phyloP scores from a whole-genome alignment of 2,329 filamentous ascomycete species.

The Pseudomassariella vexata region DNA sequence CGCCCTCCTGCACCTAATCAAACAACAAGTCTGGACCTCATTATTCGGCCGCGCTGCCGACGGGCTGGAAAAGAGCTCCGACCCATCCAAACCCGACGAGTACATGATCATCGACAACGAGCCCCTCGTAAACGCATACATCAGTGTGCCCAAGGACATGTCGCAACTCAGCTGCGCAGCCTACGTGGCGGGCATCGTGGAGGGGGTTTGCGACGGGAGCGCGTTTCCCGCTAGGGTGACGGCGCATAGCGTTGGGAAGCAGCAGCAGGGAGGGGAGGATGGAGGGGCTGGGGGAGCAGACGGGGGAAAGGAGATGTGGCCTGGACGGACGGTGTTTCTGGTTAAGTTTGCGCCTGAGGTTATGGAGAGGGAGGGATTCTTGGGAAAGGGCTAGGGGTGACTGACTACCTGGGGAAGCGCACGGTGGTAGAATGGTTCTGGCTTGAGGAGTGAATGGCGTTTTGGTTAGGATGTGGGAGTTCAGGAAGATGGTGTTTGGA shows the following conservation, averaged over 20 bases:
- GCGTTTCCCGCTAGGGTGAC: constrained; percentile 86
- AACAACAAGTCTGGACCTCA: constrained; percentile 84
- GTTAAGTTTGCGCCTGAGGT: constrained; percentile 91
- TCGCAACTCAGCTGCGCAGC: constrained; percentile 93
- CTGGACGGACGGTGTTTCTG: constrained; percentile 90
- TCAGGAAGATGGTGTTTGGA: too few relatives aligned
- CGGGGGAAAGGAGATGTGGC: constrained; percentile 71
- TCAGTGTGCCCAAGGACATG: constrained; percentile 92
- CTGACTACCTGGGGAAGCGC: constrained; percentile 2
- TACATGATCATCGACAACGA: constrained; percentile 99
- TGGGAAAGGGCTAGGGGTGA: constrained; percentile 50
- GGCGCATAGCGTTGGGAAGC: constrained; percentile 68
- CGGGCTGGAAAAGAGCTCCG: constrained; percentile 81
- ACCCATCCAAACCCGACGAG: constrained; percentile 79
- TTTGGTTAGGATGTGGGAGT: not conserved
- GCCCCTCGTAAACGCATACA: constrained; percentile 89
- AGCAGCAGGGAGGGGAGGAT: constrained; percentile 42
- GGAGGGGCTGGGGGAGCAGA: constrained; percentile 43
- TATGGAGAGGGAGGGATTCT: constrained; percentile 80
- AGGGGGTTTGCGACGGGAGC: constrained; percentile 90
- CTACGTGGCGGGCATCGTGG: constrained; percentile 89
- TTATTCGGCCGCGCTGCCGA: constrained; percentile 89
- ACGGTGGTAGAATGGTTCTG: too few relatives aligned
- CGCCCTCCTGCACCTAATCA: constrained; percentile 89
- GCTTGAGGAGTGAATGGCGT: too few relatives aligned